Evolutionary conservation across 2,329 filamentous ascomycete genomes (phyloP).

Genomic region (Stachybotrys chlorohalonatus): DNA sequence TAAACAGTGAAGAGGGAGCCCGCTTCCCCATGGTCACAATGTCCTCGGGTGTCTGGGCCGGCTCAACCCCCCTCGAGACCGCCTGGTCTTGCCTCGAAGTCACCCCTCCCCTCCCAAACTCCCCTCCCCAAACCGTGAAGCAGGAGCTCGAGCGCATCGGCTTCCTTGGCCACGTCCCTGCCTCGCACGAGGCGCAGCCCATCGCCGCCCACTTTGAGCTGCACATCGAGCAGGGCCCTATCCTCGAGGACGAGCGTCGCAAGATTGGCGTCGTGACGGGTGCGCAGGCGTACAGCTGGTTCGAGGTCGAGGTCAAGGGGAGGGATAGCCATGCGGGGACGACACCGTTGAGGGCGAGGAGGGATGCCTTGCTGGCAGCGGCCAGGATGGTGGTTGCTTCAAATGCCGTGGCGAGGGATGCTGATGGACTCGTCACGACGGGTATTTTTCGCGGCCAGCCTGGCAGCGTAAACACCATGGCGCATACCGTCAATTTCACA

Average conservation of each 20-base stretch:
- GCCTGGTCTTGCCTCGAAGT: slow-evolving; percentile 58
- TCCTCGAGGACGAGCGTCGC: slow-evolving; percentile 7
- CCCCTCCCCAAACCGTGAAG: slow-evolving; percentile 14
- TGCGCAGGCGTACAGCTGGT: slow-evolving; percentile 17
- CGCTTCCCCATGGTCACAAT: slow-evolving; percentile 70
- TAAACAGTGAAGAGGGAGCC: slow-evolving; percentile 64
- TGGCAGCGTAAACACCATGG: slow-evolving; percentile 61
- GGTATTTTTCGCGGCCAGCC: slow-evolving; percentile 27
- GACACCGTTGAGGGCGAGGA: slow-evolving; percentile 17
- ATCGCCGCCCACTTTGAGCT: slow-evolving; percentile 74
- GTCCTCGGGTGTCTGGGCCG: slow-evolving; percentile 69
- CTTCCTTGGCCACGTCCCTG: slow-evolving; percentile 47
- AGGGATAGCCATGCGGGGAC: slow-evolving; percentile 16
- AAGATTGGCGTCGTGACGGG: slow-evolving; percentile 11
- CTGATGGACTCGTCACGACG: slow-evolving; percentile 16
- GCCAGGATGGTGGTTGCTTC: slow-evolving; percentile 17
- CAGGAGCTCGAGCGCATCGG: slow-evolving; percentile 59
- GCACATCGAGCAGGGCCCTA: slow-evolving; percentile 63
- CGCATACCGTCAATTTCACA: slow-evolving; percentile 53
- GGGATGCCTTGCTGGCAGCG: slow-evolving; percentile 19
- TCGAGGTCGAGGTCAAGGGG: slow-evolving; percentile 13
- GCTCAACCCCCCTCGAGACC: slow-evolving; percentile 48
- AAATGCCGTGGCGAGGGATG: slow-evolving; percentile 13
- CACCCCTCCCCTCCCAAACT: slow-evolving; percentile 20
- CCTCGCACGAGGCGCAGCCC: slow-evolving; percentile 26